Conservation (phyloP, 352 stramenopile genomes). For the Globisporangium middletonii region DNA sequence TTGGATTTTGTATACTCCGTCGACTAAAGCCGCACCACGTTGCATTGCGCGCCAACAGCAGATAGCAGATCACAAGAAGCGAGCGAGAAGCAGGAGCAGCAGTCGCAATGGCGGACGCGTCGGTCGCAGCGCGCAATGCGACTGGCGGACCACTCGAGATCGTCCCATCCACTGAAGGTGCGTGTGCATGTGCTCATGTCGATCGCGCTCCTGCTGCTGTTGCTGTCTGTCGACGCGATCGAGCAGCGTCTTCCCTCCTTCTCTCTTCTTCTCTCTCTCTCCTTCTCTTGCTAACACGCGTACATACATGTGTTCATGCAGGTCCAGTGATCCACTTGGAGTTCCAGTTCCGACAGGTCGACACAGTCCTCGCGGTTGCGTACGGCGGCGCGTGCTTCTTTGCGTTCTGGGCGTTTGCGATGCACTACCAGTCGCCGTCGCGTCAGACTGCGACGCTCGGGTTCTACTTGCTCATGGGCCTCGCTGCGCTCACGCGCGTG, state of each 20-base stretch:
- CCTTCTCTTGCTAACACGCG: background rate
- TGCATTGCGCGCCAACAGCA: no score
- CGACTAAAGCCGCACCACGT: no score
- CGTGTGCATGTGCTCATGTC: background rate
- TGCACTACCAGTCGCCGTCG: constrained; percentile 52
- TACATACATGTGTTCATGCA: constrained; percentile 6
- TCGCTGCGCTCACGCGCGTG: constrained; percentile 55
- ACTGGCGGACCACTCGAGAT: constrained; percentile 1
- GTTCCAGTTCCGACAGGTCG: constrained; percentile 76
- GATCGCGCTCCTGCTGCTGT: background rate
- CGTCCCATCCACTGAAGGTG: constrained; percentile 11
- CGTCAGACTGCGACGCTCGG: constrained; percentile 66
- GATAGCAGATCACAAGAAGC: no score
- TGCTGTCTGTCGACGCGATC: background rate
- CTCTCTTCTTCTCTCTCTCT: background rate
- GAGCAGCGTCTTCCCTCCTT: background rate
- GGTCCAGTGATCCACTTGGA: constrained; percentile 65
- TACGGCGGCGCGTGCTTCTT: constrained; percentile 79
- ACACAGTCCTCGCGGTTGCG: constrained; percentile 65
- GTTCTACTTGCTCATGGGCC: constrained; percentile 74
- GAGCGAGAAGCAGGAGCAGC: no score
- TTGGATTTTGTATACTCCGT: no score
- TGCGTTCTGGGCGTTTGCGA: constrained; percentile 71
- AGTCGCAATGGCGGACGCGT: constrained; percentile 3
- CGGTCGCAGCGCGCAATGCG: background rate